These are phyloP conservation scores for Phylloporus rhodoxanthus DNA, from an alignment of 768 basidiomycete species.

Conservation along the genomic window DNA sequence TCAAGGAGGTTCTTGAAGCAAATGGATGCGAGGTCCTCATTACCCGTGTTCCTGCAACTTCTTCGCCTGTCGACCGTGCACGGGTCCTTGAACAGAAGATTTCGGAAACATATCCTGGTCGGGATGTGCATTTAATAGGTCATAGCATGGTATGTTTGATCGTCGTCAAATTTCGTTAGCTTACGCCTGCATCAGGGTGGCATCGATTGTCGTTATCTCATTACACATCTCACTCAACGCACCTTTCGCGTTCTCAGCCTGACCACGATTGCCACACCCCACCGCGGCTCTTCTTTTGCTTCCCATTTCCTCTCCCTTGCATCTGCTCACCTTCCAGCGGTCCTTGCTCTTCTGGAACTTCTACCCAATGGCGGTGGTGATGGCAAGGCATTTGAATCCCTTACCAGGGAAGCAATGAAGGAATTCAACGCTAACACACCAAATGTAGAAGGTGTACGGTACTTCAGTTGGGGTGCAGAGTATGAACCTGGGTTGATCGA, in stretches of 20 bases:
- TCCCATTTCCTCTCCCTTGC: slow-evolving; percentile 84
- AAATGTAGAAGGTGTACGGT: slow-evolving; percentile 70
- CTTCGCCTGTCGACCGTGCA: slow-evolving; percentile 82
- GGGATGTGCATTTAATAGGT: slow-evolving; percentile 81
- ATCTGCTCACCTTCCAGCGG: slow-evolving; percentile 55
- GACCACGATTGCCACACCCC: slow-evolving; percentile 93
- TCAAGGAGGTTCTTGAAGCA: slow-evolving; percentile 84
- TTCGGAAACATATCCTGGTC: slow-evolving; percentile 71
- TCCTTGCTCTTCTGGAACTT: slow-evolving; percentile 71
- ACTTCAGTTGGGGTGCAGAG: slow-evolving; percentile 93
- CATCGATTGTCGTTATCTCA: slow-evolving; percentile 84
- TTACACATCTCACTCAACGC: slow-evolving; percentile 72
- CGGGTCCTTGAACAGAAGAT: slow-evolving; percentile 83
- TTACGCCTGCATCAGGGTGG: slow-evolving; percentile 61
- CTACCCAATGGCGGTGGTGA: slow-evolving; percentile 92
- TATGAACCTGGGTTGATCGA: slow-evolving; percentile 89
- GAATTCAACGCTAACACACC: slow-evolving; percentile 84
- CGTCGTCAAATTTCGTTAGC: neutral
- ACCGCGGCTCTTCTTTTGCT: slow-evolving; percentile 90
- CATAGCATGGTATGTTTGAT: slow-evolving; percentile 62
- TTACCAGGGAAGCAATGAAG: slow-evolving; percentile 82
- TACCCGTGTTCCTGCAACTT: slow-evolving; percentile 90
- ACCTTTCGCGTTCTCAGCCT: slow-evolving; percentile 79
- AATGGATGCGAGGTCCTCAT: slow-evolving; percentile 89
- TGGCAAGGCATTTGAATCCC: slow-evolving; percentile 85